Evolutionary conservation across 768 basidiomycete species (phyloP), one percentile per base, ranked within the genome.

Genomic region (Trametes cubensis): DNA sequence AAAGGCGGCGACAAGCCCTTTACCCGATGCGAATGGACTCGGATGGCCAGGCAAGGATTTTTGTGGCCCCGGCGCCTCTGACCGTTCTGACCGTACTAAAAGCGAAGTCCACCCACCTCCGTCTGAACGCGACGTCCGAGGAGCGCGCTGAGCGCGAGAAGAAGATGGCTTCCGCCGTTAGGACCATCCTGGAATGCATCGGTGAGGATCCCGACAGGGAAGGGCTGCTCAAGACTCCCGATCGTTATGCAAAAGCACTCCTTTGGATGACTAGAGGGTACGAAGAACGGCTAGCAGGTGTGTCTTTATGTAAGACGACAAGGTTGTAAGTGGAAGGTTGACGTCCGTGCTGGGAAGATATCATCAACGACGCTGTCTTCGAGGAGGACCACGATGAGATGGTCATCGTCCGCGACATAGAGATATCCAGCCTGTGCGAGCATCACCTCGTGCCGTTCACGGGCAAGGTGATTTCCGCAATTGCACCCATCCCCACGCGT

Each of bases 181-280:
- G 95, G 58, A 91, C 90, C 40, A 87, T 99, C 48, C 84, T 99
- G 48, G 95, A 98, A 71, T 96, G 95, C 75, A 95, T 99, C 63
- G 97, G 97, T 60, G 97, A 99, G 77, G 97, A 98, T 78, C 97
- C 97, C 6, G 87, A 93, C 74, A 84, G 97, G 39, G 96, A 98
- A 72, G 97, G 97, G 18, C 81, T 99, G 21, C 77, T 89, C 55
- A 86, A 87, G 70, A 99, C 97, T 2, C 97, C 97, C 25, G 92
- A 95, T 67, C 84, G 97, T 41, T 99, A 97, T 75, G 95, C 95
- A 23, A 92, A 98, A 76, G 94, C 97, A 26, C 80, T 99, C 56
- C 85, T 99, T 82, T 98, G 94, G 94, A 97, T 98, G 95, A 98
- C 97, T 38, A 87, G 90, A 72, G 97, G 97, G 11, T 99, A 99